Evolutionary conservation across 2,329 filamentous ascomycete species (phyloP).

Genomic region (Emergomyces africanus): DNA sequence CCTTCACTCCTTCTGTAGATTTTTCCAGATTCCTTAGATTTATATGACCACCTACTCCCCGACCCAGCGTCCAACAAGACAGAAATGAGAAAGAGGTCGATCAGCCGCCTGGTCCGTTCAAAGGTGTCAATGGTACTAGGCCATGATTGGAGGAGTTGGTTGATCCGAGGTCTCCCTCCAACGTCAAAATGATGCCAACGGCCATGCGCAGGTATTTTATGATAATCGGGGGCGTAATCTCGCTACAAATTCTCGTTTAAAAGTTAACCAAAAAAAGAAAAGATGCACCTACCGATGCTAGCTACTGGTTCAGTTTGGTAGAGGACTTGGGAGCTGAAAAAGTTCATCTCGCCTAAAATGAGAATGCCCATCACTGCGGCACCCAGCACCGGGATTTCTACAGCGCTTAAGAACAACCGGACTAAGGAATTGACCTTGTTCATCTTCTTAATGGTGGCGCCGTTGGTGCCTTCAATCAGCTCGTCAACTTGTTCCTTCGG

Average conservation of each 20-base stretch:
- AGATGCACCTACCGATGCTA: constrained; percentile 45
- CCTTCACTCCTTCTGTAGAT: constrained; percentile 78
- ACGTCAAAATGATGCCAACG: constrained; percentile 54
- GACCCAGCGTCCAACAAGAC: constrained; percentile 60
- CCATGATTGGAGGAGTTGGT: constrained; percentile 36
- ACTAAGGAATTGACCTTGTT: constrained; percentile 27
- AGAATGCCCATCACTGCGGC: constrained; percentile 48
- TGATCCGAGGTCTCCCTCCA: constrained; percentile 39
- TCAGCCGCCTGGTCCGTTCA: constrained; percentile 41
- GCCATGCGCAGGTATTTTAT: constrained; percentile 66
- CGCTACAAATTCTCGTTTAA: constrained; percentile 29
- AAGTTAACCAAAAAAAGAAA: too few species aligned
- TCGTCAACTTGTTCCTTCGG: constrained; percentile 22
- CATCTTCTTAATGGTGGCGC: constrained; percentile 40
- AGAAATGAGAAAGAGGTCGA: constrained; percentile 51
- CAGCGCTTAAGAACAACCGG: constrained; percentile 23
- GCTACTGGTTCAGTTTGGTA: constrained; percentile 51
- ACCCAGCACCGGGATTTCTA: constrained; percentile 48
- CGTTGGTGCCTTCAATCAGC: constrained; percentile 42
- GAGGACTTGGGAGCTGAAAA: constrained; percentile 43
- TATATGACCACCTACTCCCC: constrained; percentile 83
- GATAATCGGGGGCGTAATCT: constrained; percentile 56
- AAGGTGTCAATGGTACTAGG: constrained; percentile 29
- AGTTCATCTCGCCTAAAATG: constrained; percentile 50
- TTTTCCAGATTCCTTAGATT: constrained; percentile 75